A percentile compares a stretch with the other conserved stretches of the same genome.
phyloP scores from a whole-genome alignment of 768 basidiomycete species.

The Kwoniella heveanensis region DNA sequence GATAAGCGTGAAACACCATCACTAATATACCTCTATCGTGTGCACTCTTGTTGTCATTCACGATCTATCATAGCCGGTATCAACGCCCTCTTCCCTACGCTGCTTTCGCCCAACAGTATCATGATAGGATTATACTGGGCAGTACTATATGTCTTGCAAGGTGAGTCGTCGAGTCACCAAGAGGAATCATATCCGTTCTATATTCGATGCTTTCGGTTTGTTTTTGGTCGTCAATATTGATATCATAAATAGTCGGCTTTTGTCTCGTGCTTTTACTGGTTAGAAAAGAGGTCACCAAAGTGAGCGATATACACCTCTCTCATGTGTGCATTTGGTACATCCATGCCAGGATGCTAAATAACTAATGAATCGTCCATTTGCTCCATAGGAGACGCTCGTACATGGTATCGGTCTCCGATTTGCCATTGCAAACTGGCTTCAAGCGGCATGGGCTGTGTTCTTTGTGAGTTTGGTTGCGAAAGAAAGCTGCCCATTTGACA shows the following conservation, averaged over 20 bases:
- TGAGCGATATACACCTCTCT: slow-evolving; percentile 41
- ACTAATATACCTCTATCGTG: slow-evolving; percentile 4
- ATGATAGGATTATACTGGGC: slow-evolving; percentile 57
- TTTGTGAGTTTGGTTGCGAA: too few relatives aligned
- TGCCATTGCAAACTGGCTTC: slow-evolving; percentile 75
- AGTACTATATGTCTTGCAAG: slow-evolving; percentile 49
- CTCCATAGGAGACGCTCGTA: slow-evolving; percentile 64
- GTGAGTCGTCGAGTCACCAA: too few relatives aligned
- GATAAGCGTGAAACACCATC: too few relatives aligned
- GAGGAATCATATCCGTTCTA: too few relatives aligned
- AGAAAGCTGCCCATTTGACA: too few relatives aligned
- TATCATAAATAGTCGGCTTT: slow-evolving; percentile 79
- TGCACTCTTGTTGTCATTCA: neutral
- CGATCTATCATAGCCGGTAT: slow-evolving; percentile 36
- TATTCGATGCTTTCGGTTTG: too few relatives aligned
- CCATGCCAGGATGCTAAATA: too few relatives aligned
- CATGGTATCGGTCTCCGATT: slow-evolving; percentile 79
- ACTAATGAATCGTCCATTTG: too few relatives aligned
- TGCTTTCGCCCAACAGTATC: slow-evolving; percentile 67
- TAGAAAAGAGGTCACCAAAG: slow-evolving; percentile 78
- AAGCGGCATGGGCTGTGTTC: slow-evolving; percentile 76
- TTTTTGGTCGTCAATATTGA: too few relatives aligned
- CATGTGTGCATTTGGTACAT: too few relatives aligned
- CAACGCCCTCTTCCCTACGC: slow-evolving; percentile 49
- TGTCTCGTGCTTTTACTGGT: slow-evolving; percentile 75